Base-by-base conservation (phyloP, 192 early-diverging fungal genomes). In the Lunasporangiospora selenospora region DNA sequence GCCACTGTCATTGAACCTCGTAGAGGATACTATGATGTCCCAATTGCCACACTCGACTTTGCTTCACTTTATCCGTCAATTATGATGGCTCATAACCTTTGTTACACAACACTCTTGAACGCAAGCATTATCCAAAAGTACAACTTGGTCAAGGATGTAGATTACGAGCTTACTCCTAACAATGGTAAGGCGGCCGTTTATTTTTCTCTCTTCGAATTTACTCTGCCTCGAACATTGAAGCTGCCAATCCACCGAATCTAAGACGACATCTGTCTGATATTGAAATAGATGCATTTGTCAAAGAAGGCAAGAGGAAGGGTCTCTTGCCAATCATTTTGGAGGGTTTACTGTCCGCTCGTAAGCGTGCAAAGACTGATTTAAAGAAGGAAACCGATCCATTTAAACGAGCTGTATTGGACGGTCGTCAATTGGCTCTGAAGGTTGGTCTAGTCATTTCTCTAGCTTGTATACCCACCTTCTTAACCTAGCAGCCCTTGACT, bases 41-140 rank as follows among this genome's bases (percentile, higher is more conserved):
- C 95, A 3, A 97, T 99, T 77, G 93, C 97, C 8, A 98, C 96
- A 2, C 88, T 99, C 30, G 97, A 99, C 88, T 99, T 99, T 75
- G 93, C 90, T 1, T 98, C 96, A 3, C 85, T 99, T 65, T 99
- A 99, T 73, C 97, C 97, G 16, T 96, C 95, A 9, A 99, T 99
- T 59, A 99, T 99, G 94, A 97, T 97, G 89, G 96, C 94, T 24
- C 97, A 97, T 79, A 99, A 99, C 64, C 83, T 99, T 24, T 99
- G 97, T 77, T 99, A 99, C 75, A 94, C 94, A 0, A 97, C 97
- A 0, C 82, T 93, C 39, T 61, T 94, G 34, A 85, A 75, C 38
- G 67, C 77, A 15, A 51, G 79, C 7, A 79, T 75, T 10, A 85
- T 94, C 27, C 81, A 88, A 61, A 84, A 84, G 43, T 63, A 85